A percentile compares a stretch with the other conserved stretches of the same genome.
Conservation (phyloP, 495 filamentous ascomycete genomes). For the Neurospora sp. region DNA sequence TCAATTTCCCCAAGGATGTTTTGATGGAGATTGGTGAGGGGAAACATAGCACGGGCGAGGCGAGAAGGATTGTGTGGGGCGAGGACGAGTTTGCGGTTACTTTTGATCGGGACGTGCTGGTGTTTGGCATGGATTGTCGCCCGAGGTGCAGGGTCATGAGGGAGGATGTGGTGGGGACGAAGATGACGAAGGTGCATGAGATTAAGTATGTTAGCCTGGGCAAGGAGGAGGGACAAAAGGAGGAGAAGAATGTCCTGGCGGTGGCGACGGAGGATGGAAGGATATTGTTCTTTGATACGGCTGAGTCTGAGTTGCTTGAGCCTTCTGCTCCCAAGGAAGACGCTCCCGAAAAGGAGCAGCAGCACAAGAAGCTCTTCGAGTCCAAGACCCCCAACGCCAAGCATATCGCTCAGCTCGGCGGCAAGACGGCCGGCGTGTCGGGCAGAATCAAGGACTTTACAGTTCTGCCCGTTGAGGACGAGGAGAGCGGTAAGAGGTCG, state of each 20-base stretch:
- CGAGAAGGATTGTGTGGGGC: conserved; percentile 76
- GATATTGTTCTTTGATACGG: conserved; percentile 59
- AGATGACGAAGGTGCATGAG: conserved; percentile 71
- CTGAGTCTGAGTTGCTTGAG: conserved; percentile 4
- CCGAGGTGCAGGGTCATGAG: conserved; percentile 57
- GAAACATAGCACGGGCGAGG: conserved; percentile 70
- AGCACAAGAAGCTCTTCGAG: conserved; percentile 8
- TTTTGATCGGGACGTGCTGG: conserved; percentile 76
- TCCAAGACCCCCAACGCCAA: conserved; percentile 36
- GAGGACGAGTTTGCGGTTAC: conserved; percentile 76
- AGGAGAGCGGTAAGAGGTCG: conserved; percentile 23
- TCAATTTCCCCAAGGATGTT: conserved; percentile 66
- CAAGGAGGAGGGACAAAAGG: conserved; percentile 24
- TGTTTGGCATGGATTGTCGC: conserved; percentile 81
- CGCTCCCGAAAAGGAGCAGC: conserved; percentile 15
- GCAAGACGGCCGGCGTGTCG: conserved; percentile 51
- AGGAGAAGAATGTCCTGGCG: conserved; percentile 45
- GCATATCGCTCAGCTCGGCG: conserved; percentile 68
- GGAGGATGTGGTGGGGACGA: conserved; percentile 30
- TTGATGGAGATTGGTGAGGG: conserved; percentile 63
- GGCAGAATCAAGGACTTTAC: conserved; percentile 85
- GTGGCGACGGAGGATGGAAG: conserved; percentile 91
- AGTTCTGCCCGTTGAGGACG: conserved; percentile 39
- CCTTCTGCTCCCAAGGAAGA: background rate
- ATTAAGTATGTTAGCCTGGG: conserved; percentile 49